Conservation (phyloP, 805 yeast species). For the Lipomyces sp. region DNA sequence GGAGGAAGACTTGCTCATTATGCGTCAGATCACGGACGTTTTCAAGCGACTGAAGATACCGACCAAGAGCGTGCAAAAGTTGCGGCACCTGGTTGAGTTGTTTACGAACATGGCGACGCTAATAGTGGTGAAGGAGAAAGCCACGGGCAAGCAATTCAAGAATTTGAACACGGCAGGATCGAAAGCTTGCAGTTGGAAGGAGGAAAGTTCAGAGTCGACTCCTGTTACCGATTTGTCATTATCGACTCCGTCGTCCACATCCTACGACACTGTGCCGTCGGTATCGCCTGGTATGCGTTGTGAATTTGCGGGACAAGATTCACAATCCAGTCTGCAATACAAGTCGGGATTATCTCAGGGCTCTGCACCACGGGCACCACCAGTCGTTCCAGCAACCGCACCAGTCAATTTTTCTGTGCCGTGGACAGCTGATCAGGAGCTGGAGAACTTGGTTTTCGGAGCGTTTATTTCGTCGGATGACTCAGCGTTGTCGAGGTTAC, state of each 20-base stretch:
- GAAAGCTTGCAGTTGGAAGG: not conserved
- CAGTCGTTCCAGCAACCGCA: no score
- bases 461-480: not conserved
- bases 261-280: no score
- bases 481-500: no score
- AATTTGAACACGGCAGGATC: not conserved
- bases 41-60: not conserved
- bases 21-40: conserved; percentile 3
- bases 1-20: conserved; percentile 10
- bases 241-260: no score
- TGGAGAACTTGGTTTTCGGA: conserved; percentile 6
- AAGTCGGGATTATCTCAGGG: no score
- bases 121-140: not conserved
- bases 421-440: conserved; percentile 3
- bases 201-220: not conserved
- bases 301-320: no score
- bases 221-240: not conserved
- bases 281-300: no score
- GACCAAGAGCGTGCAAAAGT: conserved; percentile 9
- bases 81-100: conserved; percentile 12
- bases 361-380: no score
- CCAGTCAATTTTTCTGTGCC: no score
- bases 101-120: conserved; percentile 12
- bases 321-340: no score
- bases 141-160: not conserved